Conservation (phyloP, 805 yeast species). For the Yarrowia osloensis region DNA sequence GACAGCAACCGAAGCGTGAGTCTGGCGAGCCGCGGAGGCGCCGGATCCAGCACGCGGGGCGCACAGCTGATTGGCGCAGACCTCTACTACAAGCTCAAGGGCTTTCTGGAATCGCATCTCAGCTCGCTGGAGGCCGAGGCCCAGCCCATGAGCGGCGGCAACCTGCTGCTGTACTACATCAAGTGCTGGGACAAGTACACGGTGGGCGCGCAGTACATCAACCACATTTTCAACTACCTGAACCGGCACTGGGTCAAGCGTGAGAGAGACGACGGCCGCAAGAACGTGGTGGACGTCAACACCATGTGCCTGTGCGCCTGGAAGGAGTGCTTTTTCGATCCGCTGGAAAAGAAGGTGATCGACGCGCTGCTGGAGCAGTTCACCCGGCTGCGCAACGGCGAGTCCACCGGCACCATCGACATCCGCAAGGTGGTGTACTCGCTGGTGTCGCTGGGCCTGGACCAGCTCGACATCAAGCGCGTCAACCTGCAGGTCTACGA, state of each 20-base stretch:
- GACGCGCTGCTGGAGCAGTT: slow-evolving; percentile 74
- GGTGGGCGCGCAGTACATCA: slow-evolving; percentile 86
- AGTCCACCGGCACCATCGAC: slow-evolving; percentile 64
- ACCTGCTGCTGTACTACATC: slow-evolving; percentile 80
- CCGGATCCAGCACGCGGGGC: slow-evolving; percentile 34
- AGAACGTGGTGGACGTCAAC: slow-evolving; percentile 87
- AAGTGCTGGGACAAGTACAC: slow-evolving; percentile 86
- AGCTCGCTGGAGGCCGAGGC: slow-evolving; percentile 36
- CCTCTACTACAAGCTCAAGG: slow-evolving; percentile 70
- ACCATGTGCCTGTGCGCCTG: slow-evolving; percentile 85
- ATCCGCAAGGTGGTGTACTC: slow-evolving; percentile 79
- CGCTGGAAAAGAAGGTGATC: slow-evolving; percentile 61
- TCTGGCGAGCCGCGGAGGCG: slow-evolving; percentile 35
- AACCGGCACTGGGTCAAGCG: slow-evolving; percentile 97
- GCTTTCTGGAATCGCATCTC: slow-evolving; percentile 61
- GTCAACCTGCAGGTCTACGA: slow-evolving; percentile 80
- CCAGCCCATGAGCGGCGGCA: slow-evolving; percentile 56
- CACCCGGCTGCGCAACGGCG: slow-evolving; percentile 75
- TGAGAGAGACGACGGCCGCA: slow-evolving; percentile 89
- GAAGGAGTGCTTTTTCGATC: slow-evolving; percentile 78
- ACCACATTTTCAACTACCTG: slow-evolving; percentile 92
- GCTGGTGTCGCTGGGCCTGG: slow-evolving; percentile 86
- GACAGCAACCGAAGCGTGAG: slow-evolving; percentile 32
- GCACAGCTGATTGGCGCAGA: slow-evolving; percentile 82
- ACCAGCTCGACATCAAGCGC: slow-evolving; percentile 83